Evolutionary conservation across 2,329 filamentous ascomycete species (phyloP).

Genomic region (Paecilomyces variotii): DNA sequence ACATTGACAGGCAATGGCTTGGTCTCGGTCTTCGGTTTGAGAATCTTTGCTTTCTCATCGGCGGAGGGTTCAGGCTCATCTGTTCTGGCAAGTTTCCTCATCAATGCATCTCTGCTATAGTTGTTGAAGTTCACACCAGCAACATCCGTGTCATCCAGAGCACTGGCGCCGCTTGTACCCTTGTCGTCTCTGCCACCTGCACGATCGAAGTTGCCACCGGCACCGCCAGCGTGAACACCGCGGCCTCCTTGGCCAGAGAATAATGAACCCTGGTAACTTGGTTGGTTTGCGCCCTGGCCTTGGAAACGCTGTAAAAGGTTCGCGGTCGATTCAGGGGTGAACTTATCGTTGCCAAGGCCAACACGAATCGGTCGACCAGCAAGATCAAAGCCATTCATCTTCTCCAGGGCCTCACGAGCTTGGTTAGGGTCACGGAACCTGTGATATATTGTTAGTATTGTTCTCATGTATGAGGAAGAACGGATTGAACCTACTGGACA

Average conservation of each 20-base stretch:
- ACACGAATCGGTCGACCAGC: conserved; percentile 96
- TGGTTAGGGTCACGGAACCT: conserved; percentile 86
- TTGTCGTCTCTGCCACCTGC: conserved; percentile 86
- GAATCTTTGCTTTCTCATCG: conserved; percentile 61
- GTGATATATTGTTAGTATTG: conserved; percentile 26
- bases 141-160: conserved; percentile 94
- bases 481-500: conserved; percentile 68
- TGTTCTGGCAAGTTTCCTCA: conserved; percentile 95
- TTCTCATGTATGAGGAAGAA: not conserved
- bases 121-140: conserved; percentile 99
- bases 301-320: conserved; percentile 88
- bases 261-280: conserved; percentile 75
- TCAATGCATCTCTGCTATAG: conserved; percentile 95
- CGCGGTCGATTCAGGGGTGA: conserved; percentile 92
- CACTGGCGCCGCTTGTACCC: conserved; percentile 77
- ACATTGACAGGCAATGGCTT: conserved; percentile 77
- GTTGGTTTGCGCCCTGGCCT: conserved; percentile 58
- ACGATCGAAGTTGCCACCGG: conserved; percentile 71
- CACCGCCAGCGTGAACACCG: conserved; percentile 68
- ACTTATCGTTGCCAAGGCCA: conserved; percentile 99
- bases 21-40: conserved; percentile 70
- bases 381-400: conserved; percentile 99
- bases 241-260: conserved; percentile 88
- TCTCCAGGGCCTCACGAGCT: conserved; percentile 89
- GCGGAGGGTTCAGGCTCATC: conserved; percentile 62